These are phyloP conservation scores for Castanea sativa DNA, from an alignment of 306 rosid species.

Conservation along the genomic window DNA sequence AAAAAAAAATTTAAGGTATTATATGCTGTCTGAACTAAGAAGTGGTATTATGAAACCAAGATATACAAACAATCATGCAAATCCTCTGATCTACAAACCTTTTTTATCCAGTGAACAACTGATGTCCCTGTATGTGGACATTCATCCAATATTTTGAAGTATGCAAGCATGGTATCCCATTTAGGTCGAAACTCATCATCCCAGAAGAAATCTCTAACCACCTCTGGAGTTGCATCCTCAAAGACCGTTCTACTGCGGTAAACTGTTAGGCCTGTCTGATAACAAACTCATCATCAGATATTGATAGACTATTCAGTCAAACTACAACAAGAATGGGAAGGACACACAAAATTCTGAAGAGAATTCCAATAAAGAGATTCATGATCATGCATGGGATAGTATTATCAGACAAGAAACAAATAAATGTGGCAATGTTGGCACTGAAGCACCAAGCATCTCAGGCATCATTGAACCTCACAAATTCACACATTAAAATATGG, in stretches of 20 bases:
- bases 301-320: slow-evolving; percentile 13
- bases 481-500: background rate
- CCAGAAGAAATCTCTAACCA: slow-evolving; percentile 99
- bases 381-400: background rate
- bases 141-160: slow-evolving; percentile 79
- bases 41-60: background rate
- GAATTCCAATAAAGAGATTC: slow-evolving; percentile 1
- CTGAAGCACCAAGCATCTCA: background rate
- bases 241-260: slow-evolving; percentile 88
- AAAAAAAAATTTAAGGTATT: slow-evolving; percentile 19
- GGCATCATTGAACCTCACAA: background rate
- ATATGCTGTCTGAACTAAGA: slow-evolving; percentile 13
- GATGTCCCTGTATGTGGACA: slow-evolving; percentile 70
- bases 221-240: slow-evolving; percentile 90
- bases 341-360: background rate
- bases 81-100: slow-evolving; percentile 51
- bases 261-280: slow-evolving; percentile 80
- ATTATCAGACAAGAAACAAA: background rate
- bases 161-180: slow-evolving; percentile 91
- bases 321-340: background rate
- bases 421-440: background rate
- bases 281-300: slow-evolving; percentile 37
- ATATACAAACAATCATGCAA: background rate
- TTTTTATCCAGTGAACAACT: slow-evolving; percentile 93
- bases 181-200: slow-evolving; percentile 95